Percentiles rank a stretch among this genome's conserved stretches.
These are phyloP conservation scores for Tylopilus rubrobrunneus DNA, from an alignment of 768 basidiomycete genomes.

Conservation along the genomic window DNA sequence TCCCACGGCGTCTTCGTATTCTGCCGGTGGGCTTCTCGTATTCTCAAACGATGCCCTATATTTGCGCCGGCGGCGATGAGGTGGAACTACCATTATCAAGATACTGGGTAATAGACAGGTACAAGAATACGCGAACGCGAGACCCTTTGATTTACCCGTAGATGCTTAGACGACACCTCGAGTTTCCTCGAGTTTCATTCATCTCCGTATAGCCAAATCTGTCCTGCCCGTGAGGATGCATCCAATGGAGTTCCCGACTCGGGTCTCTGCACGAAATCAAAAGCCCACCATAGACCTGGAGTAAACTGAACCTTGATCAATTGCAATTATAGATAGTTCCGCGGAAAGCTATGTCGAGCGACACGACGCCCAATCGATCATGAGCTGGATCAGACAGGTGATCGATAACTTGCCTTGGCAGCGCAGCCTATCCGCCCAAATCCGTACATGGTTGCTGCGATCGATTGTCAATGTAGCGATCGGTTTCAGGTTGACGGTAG, in stretches of 20 bases:
- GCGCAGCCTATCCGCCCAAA: not conserved
- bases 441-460: not conserved
- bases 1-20: not conserved
- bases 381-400: not conserved
- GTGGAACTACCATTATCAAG: not conserved
- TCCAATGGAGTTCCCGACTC: not conserved
- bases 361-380: not conserved
- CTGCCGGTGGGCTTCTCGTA: not conserved
- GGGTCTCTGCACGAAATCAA: not conserved
- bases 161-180: not conserved
- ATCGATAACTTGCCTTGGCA: too few species aligned
- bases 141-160: not conserved
- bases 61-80: conserved; percentile 1
- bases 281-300: not conserved
- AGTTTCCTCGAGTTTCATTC: not conserved
- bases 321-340: not conserved
- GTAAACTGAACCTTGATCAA: not conserved
- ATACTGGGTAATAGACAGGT: not conserved
- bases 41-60: not conserved
- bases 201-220: conserved; percentile 3
- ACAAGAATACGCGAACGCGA: conserved; percentile 1
- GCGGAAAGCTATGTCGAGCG: not conserved
- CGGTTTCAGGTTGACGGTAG: conserved; percentile 5
- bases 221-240: not conserved
- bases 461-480: conserved; percentile 1